phyloP scores from a whole-genome alignment of 805 yeast genomes.

The Debaryomyces castellii region DNA sequence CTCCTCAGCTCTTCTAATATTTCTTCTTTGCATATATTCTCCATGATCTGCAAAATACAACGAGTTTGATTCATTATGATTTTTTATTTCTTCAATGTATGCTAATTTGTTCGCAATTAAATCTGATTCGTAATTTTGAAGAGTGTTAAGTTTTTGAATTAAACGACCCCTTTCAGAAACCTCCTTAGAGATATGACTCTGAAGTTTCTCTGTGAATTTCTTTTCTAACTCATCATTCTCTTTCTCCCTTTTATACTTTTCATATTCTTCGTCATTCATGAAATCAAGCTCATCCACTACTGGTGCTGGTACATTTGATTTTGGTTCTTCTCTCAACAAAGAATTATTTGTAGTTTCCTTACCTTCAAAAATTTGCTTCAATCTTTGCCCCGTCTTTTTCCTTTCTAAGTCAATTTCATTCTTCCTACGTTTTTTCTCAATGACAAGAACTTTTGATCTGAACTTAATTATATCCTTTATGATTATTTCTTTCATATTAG shows the following conservation, averaged over 20 bases:
- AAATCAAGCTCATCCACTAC: constrained; percentile 20
- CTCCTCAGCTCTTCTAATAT: constrained; percentile 38
- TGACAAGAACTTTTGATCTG: constrained; percentile 51
- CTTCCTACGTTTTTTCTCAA: constrained; percentile 52
- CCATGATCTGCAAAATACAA: constrained; percentile 43
- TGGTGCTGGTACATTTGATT: constrained; percentile 11
- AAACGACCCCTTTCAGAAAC: constrained; percentile 19
- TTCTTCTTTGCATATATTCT: constrained; percentile 42
- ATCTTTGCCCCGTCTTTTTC: constrained; percentile 44
- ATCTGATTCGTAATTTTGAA: constrained; percentile 33
- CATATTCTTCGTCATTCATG: constrained; percentile 32
- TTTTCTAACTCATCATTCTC: constrained; percentile 23
- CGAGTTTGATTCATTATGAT: constrained; percentile 20
- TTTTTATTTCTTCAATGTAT: constrained; percentile 31
- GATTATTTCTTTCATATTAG: constrained; percentile 50
- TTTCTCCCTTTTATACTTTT: constrained; percentile 13
- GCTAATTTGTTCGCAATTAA: constrained; percentile 37
- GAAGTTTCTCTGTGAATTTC: constrained; percentile 11
- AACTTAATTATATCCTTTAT: constrained; percentile 55
- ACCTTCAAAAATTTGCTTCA: constrained; percentile 46
- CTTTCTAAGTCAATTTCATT: constrained; percentile 49
- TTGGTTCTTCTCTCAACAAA: constrained; percentile 3
- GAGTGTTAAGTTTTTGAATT: constrained; percentile 17
- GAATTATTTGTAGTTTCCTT: constrained; percentile 26
- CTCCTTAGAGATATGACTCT: background rate